A percentile compares a stretch with the other conserved stretches of the same genome.
These are phyloP conservation scores for Botrytis fragariae DNA, from an alignment of 2,329 filamentous ascomycete species.

Conservation along the genomic window DNA sequence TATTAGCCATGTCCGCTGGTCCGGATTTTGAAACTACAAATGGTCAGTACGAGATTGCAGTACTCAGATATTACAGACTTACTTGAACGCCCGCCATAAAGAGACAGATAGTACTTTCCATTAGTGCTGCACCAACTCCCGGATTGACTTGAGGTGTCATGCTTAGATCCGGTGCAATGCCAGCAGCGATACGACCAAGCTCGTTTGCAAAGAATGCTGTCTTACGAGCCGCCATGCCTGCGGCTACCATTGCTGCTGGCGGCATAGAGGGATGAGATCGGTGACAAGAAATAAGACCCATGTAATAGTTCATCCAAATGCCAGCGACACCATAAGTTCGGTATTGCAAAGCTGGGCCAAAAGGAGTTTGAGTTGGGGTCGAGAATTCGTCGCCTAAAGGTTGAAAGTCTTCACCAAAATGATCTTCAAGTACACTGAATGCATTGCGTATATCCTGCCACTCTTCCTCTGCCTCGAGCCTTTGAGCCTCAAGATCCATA, in stretches of 20 bases:
- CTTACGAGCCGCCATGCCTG: conserved; percentile 69
- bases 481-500: conserved; percentile 31
- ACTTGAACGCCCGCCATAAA: conserved; percentile 84
- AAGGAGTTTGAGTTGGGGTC: conserved; percentile 66
- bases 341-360: conserved; percentile 78
- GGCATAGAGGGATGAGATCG: conserved; percentile 87
- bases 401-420: conserved; percentile 72
- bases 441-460: conserved; percentile 74
- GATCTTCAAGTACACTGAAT: conserved; percentile 63
- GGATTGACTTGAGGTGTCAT: conserved; percentile 64
- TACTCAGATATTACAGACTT: conserved; percentile 27
- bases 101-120: conserved; percentile 76
- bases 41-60: background rate
- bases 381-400: conserved; percentile 68
- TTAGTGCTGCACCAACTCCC: conserved; percentile 73
- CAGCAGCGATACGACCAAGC: conserved; percentile 78
- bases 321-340: conserved; percentile 83
- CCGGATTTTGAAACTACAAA: conserved; percentile 64
- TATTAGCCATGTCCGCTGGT: conserved; percentile 76
- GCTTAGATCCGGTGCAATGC: conserved; percentile 52
- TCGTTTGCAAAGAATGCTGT: conserved; percentile 70
- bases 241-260: conserved; percentile 79
- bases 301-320: conserved; percentile 84
- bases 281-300: conserved; percentile 78
- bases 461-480: conserved; percentile 48